Evolutionary conservation across 306 rosid genomes (phyloP).

Genomic region (Psophocarpus tetragonolobus): DNA sequence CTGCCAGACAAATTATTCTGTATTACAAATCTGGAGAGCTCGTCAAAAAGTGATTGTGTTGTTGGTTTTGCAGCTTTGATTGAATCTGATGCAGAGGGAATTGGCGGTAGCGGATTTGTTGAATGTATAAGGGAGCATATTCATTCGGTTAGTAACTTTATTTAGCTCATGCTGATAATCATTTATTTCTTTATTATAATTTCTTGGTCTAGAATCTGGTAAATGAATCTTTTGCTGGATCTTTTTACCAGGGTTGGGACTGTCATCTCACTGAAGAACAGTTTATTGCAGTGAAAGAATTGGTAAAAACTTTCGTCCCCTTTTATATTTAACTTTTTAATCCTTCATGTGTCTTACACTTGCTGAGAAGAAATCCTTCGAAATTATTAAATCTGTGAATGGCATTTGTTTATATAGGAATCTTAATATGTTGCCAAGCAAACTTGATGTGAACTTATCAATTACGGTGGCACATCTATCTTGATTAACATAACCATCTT

Average conservation of each 20-base stretch:
- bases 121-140: conserved; percentile 98
- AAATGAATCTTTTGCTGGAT: conserved; percentile 35
- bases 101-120: conserved; percentile 97
- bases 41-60: conserved; percentile 34
- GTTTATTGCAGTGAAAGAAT: conserved; percentile 96
- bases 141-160: conserved; percentile 72
- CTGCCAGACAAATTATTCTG: conserved; percentile 33
- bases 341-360: conserved; percentile 1
- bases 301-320: conserved; percentile 56
- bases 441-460: conserved; percentile 10
- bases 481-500: conserved; percentile 21
- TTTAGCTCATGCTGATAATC: conserved; percentile 12
- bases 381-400: conserved; percentile 19
- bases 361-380: not conserved
- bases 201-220: conserved; percentile 19
- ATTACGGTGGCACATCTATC: conserved; percentile 6
- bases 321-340: conserved; percentile 19
- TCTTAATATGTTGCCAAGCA: conserved; percentile 29
- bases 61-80: conserved; percentile 81
- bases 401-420: conserved; percentile 17
- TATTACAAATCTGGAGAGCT: conserved; percentile 14
- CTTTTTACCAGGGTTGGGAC: conserved; percentile 79
- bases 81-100: conserved; percentile 99
- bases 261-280: conserved; percentile 96
- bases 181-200: not conserved